Percentiles rank a stretch among this genome's conserved stretches.
phyloP scores from a whole-genome alignment of 495 filamentous ascomycete genomes.

The Neurospora sublineolata region DNA sequence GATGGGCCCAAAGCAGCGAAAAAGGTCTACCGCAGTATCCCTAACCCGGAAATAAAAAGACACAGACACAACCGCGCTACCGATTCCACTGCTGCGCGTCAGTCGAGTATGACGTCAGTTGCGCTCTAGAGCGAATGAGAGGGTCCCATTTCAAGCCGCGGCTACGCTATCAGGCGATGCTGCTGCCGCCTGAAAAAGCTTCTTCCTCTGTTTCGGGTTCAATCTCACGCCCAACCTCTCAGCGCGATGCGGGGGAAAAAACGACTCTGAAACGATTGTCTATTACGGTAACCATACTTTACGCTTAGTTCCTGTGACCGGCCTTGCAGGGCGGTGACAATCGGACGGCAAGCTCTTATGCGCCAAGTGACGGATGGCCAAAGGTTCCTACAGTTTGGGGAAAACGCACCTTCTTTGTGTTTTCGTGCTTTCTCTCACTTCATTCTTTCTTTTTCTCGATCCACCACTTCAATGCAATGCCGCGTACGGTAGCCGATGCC shows the following conservation, averaged over 20 bases:
- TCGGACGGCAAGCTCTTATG: not conserved
- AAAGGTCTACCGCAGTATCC: not conserved
- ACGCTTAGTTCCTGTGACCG: not conserved
- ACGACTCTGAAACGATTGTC: not conserved
- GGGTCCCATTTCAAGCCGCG: not conserved
- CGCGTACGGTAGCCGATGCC: not conserved
- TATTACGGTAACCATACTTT: not conserved
- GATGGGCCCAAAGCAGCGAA: not conserved
- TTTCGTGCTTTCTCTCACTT: not conserved
- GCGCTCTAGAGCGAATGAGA: not conserved
- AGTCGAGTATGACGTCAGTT: slow-evolving; percentile 1
- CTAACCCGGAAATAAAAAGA: not conserved
- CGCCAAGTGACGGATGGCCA: not conserved
- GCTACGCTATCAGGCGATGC: not conserved
- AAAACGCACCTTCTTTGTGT: not conserved
- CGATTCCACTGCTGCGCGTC: not conserved
- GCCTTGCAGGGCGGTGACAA: not conserved
- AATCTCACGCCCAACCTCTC: not conserved
- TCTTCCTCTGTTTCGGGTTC: not conserved
- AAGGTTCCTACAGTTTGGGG: not conserved
- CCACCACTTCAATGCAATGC: not conserved
- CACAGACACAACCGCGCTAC: not conserved
- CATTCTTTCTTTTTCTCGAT: not conserved
- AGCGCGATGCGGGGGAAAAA: not conserved
- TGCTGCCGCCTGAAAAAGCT: not conserved